Conservation (phyloP, 805 yeast genomes). For the Candida pseudoglaebosa region DNA sequence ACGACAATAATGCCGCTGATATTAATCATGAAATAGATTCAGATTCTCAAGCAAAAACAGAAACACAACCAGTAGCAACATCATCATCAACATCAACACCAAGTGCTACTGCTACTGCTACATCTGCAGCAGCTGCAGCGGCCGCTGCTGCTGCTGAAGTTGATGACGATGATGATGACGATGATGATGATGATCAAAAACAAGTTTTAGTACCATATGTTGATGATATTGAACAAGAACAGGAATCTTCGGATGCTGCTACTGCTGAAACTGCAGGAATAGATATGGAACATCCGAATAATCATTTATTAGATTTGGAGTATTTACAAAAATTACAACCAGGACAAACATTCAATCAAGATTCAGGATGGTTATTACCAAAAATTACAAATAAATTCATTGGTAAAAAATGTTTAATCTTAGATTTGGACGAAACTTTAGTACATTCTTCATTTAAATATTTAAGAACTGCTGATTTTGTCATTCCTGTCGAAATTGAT, state of each 20-base stretch:
- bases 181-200: conserved; percentile 3
- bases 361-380: conserved; percentile 62
- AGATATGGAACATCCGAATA: not conserved
- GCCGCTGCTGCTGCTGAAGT: too few species aligned
- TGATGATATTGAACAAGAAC: conserved; percentile 4
- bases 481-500: conserved; percentile 96
- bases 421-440: conserved; percentile 93
- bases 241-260: not conserved
- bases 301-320: conserved; percentile 23
- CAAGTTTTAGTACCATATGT: not conserved
- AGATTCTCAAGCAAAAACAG: not conserved
- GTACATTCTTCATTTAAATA: conserved; percentile 95
- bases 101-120: conserved; percentile 2
- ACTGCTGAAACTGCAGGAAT: not conserved
- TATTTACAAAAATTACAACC: conserved; percentile 66
- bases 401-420: conserved; percentile 77
- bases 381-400: conserved; percentile 43
- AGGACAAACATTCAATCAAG: conserved; percentile 63
- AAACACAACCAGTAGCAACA: not conserved
- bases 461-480: conserved; percentile 89
- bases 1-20: not conserved
- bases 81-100: not conserved
- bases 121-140: not conserved
- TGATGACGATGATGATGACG: conserved; percentile 6
- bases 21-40: conserved; percentile 4